Base-by-base conservation (phyloP, 2,329 filamentous ascomycete genomes). In the Cryoendolithus antarcticus region DNA sequence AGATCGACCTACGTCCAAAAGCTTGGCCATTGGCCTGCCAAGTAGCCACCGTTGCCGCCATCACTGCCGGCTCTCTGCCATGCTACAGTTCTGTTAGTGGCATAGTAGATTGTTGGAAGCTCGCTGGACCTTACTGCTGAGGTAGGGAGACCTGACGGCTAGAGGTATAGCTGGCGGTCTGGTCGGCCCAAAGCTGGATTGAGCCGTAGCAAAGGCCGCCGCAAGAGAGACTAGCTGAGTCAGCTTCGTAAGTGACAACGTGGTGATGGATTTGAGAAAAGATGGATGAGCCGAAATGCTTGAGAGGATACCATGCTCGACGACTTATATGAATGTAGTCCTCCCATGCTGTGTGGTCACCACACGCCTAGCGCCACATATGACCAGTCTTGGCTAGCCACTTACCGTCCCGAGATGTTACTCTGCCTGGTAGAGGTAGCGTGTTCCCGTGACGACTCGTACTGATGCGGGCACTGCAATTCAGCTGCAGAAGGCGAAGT, bases 21-120 rank as follows among this genome's bases (percentile, higher is more conserved):
- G 1, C 63, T 66, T 1, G 80, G 72, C 79, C 79, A 86, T 52
- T 75, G 60, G 2, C 80, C 80, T 0, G 80, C 72, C 24, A 86
- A 66, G 43, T 80, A 72, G 1, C 78, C 79, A 28, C 77, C 76
- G 52, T 79, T 74, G 7, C 73, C 71, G 13, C 71, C 74, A 54
- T 76, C 67, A 21, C 64, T 72, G 1, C 77, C 77, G 7, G 70
- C 53, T 28, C 37, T 29, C 32, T 37, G 40, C 32, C 76, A 41
- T 32, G 40, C 34, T 38, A 13, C 15, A 7, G 8, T 9, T 13
- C 6, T 28, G 34, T 33, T 29, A 37, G 29, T 4, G 32, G 29
- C 34, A 21, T 15, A 13, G 29, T 32, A 9, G 15, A 19, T 6
- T 34, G 21, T 29, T 10, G 9, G 9, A 19, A 19, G 15, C 15